Evolutionary conservation across 495 filamentous ascomycete genomes (phyloP).

Genomic region (Tuber calosporum): DNA sequence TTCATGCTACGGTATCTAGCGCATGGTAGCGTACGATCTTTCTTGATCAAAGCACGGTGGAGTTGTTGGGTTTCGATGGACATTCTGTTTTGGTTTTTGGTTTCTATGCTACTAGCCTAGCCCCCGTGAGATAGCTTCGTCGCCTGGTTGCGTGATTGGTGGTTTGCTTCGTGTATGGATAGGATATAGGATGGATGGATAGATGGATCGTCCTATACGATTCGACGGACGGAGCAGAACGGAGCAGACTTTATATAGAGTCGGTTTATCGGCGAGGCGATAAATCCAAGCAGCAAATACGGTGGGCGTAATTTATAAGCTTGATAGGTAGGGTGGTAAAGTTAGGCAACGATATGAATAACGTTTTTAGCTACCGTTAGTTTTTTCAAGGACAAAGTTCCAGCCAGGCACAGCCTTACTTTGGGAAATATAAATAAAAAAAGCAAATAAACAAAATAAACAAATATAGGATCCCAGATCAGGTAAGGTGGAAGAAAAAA

Average conservation of each 20-base stretch:
- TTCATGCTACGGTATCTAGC: conserved; percentile 35
- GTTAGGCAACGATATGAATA: not conserved
- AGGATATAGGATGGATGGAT: no score
- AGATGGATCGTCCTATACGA: not conserved
- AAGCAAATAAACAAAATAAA: not conserved
- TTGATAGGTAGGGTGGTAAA: not conserved
- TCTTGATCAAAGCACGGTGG: conserved; percentile 33
- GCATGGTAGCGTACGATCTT: conserved; percentile 33
- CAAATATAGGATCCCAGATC: not conserved
- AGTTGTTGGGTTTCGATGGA: conserved; percentile 36
- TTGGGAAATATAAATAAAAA: not conserved
- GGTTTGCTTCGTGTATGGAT: not conserved
- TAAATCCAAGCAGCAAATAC: not conserved
- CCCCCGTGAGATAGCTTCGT: not conserved
- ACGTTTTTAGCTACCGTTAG: not conserved
- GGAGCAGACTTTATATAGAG: not conserved
- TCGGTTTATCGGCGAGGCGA: not conserved
- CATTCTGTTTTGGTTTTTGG: conserved; percentile 17
- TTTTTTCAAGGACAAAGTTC: not conserved
- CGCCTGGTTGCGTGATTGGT: not conserved
- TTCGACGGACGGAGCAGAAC: not conserved
- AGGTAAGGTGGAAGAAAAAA: not conserved
- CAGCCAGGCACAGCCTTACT: not conserved
- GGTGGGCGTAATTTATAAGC: not conserved
- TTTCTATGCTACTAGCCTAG: conserved; percentile 1